phyloP scores from a whole-genome alignment of 208 protist genomes.

The Trypanosoma platydactyli region DNA sequence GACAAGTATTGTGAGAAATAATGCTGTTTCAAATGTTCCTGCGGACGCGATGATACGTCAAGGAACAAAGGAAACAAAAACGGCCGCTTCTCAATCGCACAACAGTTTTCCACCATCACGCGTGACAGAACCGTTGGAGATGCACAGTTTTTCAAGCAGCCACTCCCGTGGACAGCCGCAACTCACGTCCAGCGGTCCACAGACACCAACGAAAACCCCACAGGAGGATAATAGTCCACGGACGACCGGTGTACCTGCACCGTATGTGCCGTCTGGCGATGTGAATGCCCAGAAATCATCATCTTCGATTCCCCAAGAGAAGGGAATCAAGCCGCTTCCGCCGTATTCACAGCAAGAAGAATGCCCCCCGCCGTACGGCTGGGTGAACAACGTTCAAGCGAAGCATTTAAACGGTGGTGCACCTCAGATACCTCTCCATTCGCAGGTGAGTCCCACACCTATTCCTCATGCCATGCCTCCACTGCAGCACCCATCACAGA shows the following conservation, averaged over 20 bases:
- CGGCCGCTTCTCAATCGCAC: background rate
- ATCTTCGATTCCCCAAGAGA: background rate
- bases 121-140: background rate
- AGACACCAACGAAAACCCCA: slow-evolving; percentile 6
- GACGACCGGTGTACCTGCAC: background rate
- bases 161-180: slow-evolving; percentile 1
- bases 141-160: slow-evolving; percentile 9
- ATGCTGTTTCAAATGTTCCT: background rate
- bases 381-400: background rate
- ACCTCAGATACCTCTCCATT: background rate
- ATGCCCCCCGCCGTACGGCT: slow-evolving; percentile 18
- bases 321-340: background rate
- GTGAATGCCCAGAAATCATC: background rate
- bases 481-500: background rate
- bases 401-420: background rate
- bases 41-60: background rate
- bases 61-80: background rate
- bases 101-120: background rate
- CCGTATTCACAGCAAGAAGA: slow-evolving; percentile 12
- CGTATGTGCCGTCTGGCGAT: background rate
- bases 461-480: background rate
- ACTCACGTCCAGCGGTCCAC: slow-evolving; percentile 6
- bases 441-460: background rate
- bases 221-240: background rate
- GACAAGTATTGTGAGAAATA: background rate